Evolutionary conservation across 179 eudicot genomes (phyloP).

Genomic region (Vitellaria paradoxa): DNA sequence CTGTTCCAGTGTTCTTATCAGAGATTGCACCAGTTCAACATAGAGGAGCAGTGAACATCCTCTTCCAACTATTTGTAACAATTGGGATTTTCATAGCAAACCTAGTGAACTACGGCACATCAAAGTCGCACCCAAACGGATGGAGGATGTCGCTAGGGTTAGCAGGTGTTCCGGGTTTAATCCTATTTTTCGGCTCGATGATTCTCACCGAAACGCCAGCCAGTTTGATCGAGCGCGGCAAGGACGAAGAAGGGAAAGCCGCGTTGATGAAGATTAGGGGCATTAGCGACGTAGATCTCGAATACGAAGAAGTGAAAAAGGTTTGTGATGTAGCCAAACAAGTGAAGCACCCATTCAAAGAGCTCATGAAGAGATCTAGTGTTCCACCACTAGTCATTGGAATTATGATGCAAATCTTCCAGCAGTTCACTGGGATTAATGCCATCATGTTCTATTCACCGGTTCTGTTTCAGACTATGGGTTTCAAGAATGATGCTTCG

Average conservation of each 20-base stretch:
- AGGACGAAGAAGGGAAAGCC: slow-evolving; percentile 7
- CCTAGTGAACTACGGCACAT: slow-evolving; percentile 36
- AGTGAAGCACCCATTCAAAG: slow-evolving; percentile 35
- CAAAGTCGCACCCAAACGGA: slow-evolving; percentile 29
- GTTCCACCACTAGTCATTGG: slow-evolving; percentile 46
- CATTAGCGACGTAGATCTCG: slow-evolving; percentile 32
- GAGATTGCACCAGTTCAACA: slow-evolving; percentile 63
- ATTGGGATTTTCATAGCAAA: slow-evolving; percentile 48
- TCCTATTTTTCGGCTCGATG: slow-evolving; percentile 36
- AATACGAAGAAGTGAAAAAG: slow-evolving; percentile 28
- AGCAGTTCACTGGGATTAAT: slow-evolving; percentile 62
- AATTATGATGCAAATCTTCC: slow-evolving; percentile 41
- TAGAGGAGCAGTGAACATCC: slow-evolving; percentile 66
- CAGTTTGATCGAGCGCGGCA: slow-evolving; percentile 40
- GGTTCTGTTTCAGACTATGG: slow-evolving; percentile 52
- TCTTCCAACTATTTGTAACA: slow-evolving; percentile 64
- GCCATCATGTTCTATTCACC: slow-evolving; percentile 66
- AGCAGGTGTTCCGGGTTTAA: slow-evolving; percentile 45
- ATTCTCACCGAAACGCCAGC: slow-evolving; percentile 53
- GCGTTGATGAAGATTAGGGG: slow-evolving; percentile 44
- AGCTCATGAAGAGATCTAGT: slow-evolving; percentile 35
- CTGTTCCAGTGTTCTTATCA: slow-evolving; percentile 67
- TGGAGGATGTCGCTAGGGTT: slow-evolving; percentile 48
- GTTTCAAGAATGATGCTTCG: slow-evolving; percentile 45
- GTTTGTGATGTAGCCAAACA: slow-evolving; percentile 35